Evolutionary conservation across 2,329 filamentous ascomycete genomes (phyloP).

Genomic region (Teratosphaeria epicoccoides): DNA sequence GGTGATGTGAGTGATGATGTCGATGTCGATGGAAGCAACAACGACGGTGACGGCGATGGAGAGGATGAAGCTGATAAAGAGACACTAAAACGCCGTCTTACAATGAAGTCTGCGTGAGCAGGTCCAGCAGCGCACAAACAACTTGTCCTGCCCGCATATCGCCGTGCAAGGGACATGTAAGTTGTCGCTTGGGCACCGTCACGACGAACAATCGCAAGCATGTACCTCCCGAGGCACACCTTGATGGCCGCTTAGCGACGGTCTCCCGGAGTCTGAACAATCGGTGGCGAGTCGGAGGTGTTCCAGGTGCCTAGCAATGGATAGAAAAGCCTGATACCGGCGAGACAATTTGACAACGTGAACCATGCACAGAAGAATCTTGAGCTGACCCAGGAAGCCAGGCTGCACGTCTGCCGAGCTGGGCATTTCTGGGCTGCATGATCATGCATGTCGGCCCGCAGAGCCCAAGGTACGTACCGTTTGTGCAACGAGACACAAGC

Average conservation of each 20-base stretch:
- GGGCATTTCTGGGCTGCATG: not conserved
- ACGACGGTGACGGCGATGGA: not conserved
- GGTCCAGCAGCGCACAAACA: not conserved
- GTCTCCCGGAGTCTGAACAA: not conserved
- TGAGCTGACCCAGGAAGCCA: not conserved
- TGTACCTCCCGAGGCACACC: not conserved
- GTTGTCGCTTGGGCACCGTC: not conserved
- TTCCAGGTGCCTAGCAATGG: not conserved
- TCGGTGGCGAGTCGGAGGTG: not conserved
- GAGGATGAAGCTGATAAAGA: not conserved
- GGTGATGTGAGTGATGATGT: not conserved
- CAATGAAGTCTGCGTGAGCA: not conserved
- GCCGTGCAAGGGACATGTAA: not conserved
- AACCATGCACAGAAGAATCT: not conserved
- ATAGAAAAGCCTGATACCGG: not conserved
- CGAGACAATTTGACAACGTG: not conserved
- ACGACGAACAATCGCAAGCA: not conserved
- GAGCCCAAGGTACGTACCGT: no score
- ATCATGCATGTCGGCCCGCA: not conserved
- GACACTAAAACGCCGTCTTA: constrained; percentile 2
- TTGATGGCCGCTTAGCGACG: not conserved
- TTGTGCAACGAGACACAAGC: no score
- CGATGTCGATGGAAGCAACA: not conserved
- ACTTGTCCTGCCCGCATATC: not conserved
- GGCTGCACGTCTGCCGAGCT: not conserved